phyloP scores from a whole-genome alignment of 805 yeast genomes.

The Metschnikowia matae region DNA sequence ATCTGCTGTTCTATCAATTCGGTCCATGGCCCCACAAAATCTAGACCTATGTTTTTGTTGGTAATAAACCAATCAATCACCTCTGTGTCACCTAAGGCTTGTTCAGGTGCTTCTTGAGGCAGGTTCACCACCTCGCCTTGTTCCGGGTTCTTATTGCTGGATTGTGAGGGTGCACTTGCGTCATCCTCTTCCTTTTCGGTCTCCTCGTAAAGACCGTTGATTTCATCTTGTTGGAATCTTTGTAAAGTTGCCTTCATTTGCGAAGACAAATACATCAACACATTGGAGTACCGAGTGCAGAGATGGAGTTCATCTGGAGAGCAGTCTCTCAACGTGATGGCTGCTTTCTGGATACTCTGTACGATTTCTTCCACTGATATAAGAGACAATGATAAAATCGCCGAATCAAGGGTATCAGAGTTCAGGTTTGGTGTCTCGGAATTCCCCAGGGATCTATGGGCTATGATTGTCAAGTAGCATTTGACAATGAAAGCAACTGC shows the following conservation, averaged over 20 bases:
- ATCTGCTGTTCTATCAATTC: slow-evolving; percentile 72
- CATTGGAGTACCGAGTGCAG: slow-evolving; percentile 74
- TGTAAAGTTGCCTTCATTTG: slow-evolving; percentile 57
- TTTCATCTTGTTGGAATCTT: slow-evolving; percentile 7
- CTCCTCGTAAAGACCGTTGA: neutral
- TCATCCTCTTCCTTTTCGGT: slow-evolving; percentile 10
- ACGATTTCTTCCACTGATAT: slow-evolving; percentile 71
- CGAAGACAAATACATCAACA: slow-evolving; percentile 68
- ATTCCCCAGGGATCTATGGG: slow-evolving; percentile 30
- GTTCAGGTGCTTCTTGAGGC: slow-evolving; percentile 7
- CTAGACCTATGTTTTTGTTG: slow-evolving; percentile 34
- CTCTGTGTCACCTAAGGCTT: slow-evolving; percentile 32
- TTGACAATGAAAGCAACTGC: slow-evolving; percentile 89
- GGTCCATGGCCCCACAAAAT: slow-evolving; percentile 69
- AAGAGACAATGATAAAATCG: slow-evolving; percentile 55
- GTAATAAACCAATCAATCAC: slow-evolving; percentile 43
- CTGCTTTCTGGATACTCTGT: slow-evolving; percentile 63
- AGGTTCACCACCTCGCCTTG: neutral
- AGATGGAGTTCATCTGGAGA: slow-evolving; percentile 88
- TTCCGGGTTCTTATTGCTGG: neutral
- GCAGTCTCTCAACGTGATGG: slow-evolving; percentile 71
- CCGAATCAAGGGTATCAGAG: slow-evolving; percentile 37
- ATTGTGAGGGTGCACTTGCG: neutral
- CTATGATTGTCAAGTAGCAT: slow-evolving; percentile 66
- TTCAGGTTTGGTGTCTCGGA: slow-evolving; percentile 15